Evolutionary conservation across 2,329 filamentous ascomycete genomes (phyloP), one percentile per base, ranked within the genome.

Genomic region (Fusarium acutatum): DNA sequence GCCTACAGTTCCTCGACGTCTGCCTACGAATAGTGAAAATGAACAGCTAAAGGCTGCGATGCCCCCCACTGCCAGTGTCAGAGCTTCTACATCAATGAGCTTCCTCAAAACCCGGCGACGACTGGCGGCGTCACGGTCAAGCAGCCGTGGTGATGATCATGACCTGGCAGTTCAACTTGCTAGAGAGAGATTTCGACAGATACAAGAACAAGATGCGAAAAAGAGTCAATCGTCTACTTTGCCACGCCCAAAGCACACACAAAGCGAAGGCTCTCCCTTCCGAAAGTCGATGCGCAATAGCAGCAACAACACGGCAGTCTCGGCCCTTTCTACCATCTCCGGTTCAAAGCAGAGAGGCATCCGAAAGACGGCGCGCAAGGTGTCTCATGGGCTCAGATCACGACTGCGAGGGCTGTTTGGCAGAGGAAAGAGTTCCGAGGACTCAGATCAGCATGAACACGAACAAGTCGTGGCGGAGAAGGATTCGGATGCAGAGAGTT

Each of bases 331-430:
- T 12, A 73, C 72, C 5, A 57, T 76, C 10, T 67, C 77, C 13
- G 13, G 74, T 8, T 60, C 75, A 9, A 83, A 80, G 58, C 77
- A 78, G 15, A 67, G 73, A 13, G 78, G 79, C 8, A 74, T 91
- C 34, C 86, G 84, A 50, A 81, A 83, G 35, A 90, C 87, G 57
- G 88, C 89, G 17, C 86, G 92, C 30, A 90, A 89, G 37, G 88
- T 90, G 20, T 93, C 92, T 0, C 86, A 84, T 22, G 88, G 87
- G 0, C 76, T 94, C 43, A 92, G 87, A 75, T 87, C 85, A 53
- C 93, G 86, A 65, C 75, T 94, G 67, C 92, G 87, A 79, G 81
- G 77, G 7, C 57, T 84, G 3, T 83, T 84, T 54, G 74, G 76
- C 24, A 74, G 77, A 44, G 63, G 78, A 8, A 80, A 78, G 57